phyloP scores from a whole-genome alignment of 306 rosid genomes.

The Mucuna pruriens region DNA sequence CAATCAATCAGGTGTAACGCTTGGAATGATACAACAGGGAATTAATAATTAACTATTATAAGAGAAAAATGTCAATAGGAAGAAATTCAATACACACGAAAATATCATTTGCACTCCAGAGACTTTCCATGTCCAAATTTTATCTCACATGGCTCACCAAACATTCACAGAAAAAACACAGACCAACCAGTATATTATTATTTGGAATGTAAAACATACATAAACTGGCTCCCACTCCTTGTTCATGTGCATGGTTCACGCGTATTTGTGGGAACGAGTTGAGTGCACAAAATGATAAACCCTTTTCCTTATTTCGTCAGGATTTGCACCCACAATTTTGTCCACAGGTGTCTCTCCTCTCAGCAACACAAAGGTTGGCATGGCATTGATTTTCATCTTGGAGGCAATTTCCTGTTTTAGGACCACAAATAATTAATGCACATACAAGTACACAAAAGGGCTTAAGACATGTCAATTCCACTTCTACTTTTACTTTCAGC shows the following conservation, averaged over 20 bases:
- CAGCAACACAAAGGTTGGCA: slow-evolving; percentile 49
- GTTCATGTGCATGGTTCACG: slow-evolving; percentile 13
- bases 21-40: background rate
- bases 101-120: background rate
- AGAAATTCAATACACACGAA: background rate
- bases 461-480: background rate
- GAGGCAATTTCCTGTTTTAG: slow-evolving; percentile 45
- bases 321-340: slow-evolving; percentile 61
- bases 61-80: background rate
- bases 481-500: too few species aligned
- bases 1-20: background rate
- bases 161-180: background rate
- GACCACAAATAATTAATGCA: slow-evolving; percentile 10
- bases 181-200: background rate
- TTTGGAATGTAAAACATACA: background rate
- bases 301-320: slow-evolving; percentile 47
- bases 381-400: slow-evolving; percentile 57
- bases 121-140: background rate
- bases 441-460: background rate
- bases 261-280: slow-evolving; percentile 9
- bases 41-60: background rate
- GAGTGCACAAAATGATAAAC: slow-evolving; percentile 39
- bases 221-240: too few species aligned
- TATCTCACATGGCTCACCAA: slow-evolving; percentile 3
- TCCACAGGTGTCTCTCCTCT: slow-evolving; percentile 41